Conservation (phyloP, 805 yeast species). For the Pichia manshurica region DNA sequence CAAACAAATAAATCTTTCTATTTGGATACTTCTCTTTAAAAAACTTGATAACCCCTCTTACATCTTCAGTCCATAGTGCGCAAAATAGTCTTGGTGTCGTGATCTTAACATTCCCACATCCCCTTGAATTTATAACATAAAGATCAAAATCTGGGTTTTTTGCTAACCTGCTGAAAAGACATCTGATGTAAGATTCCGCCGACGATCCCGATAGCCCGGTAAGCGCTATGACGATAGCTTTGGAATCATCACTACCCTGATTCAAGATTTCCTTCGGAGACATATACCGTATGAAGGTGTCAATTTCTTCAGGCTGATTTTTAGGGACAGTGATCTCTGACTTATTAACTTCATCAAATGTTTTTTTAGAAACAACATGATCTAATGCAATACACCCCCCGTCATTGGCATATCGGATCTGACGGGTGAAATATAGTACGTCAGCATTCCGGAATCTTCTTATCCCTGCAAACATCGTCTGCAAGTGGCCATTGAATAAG, state of each 20-base stretch:
- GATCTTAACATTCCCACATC: conserved; percentile 65
- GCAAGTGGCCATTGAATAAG: conserved; percentile 67
- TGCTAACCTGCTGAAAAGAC: conserved; percentile 40
- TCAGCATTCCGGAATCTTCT: conserved; percentile 48
- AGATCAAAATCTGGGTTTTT: conserved; percentile 46
- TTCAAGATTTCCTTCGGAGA: conserved; percentile 38
- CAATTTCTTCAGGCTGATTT: conserved; percentile 36
- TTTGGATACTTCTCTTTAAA: conserved; percentile 49
- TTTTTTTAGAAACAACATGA: conserved; percentile 46
- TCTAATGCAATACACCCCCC: conserved; percentile 74
- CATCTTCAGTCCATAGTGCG: conserved; percentile 68
- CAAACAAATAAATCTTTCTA: conserved; percentile 63
- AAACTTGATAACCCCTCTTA: conserved; percentile 48
- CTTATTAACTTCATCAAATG: conserved; percentile 18
- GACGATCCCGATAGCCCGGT: conserved; percentile 87
- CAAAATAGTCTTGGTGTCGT: conserved; percentile 66
- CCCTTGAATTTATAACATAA: conserved; percentile 67
- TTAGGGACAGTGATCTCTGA: conserved; percentile 28
- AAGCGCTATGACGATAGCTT: conserved; percentile 57
- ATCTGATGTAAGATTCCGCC: conserved; percentile 70
- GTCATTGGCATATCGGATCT: conserved; percentile 51
- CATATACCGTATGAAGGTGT: conserved; percentile 50
- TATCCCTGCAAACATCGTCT: conserved; percentile 63
- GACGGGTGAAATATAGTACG: conserved; percentile 67
- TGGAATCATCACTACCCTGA: conserved; percentile 28